These are phyloP conservation scores for Sporobolomyces roseus DNA, from an alignment of 768 basidiomycete species.

Conservation along the genomic window DNA sequence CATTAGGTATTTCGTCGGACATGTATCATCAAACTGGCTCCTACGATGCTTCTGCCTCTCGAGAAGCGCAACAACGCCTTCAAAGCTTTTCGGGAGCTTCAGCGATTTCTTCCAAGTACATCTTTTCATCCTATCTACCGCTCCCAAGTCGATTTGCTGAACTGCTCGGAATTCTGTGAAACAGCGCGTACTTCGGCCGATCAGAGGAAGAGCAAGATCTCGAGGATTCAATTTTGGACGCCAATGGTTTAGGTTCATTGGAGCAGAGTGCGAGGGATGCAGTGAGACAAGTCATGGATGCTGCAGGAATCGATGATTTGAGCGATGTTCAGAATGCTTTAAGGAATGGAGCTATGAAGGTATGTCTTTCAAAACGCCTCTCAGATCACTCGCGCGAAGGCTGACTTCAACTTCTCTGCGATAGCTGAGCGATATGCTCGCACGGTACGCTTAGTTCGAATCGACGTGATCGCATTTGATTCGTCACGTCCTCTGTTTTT, in stretches of 20 bases:
- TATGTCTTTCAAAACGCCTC: slow-evolving; percentile 48
- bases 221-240: slow-evolving; percentile 54
- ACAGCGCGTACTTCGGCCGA: slow-evolving; percentile 74
- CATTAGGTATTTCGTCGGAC: slow-evolving; percentile 81
- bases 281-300: slow-evolving; percentile 61
- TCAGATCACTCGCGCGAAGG: too few relatives aligned
- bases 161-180: too few relatives aligned
- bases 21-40: slow-evolving; percentile 90
- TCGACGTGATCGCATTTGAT: too few relatives aligned
- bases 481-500: too few relatives aligned
- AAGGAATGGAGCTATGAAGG: slow-evolving; percentile 75
- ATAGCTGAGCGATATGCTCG: slow-evolving; percentile 34
- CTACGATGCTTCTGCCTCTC: slow-evolving; percentile 68
- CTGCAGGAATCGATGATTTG: slow-evolving; percentile 45
- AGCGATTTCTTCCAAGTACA: slow-evolving; percentile 56
- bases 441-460: slow-evolving; percentile 30
- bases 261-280: slow-evolving; percentile 71
- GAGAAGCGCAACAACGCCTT: slow-evolving; percentile 76
- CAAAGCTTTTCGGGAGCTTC: slow-evolving; percentile 84
- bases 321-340: slow-evolving; percentile 80
- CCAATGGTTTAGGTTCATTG: slow-evolving; percentile 56
- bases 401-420: neutral
- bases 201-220: slow-evolving; percentile 54
- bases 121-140: neutral
- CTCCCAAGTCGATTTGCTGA: neutral